Evolutionary conservation across 805 yeast genomes (phyloP), one percentile per base, ranked within the genome.

Genomic region (Hanseniaspora lachancei): DNA sequence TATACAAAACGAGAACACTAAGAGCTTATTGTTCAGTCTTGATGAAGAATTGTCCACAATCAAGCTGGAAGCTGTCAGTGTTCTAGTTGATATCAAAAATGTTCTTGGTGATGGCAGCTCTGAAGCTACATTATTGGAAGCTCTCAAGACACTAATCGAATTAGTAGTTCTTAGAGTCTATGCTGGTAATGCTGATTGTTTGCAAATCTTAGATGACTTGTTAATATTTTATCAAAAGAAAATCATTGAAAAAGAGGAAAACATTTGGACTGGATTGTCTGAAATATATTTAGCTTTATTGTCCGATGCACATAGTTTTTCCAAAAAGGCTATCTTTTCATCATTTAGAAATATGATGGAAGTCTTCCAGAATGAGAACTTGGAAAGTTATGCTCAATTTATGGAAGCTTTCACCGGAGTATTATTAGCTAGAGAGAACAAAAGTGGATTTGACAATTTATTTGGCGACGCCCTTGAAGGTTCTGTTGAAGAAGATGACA

Each of bases 61-160:
- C 23, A 78, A 76, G 60, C 62, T 67, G 1, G 76, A 77, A 54
- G 76, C 84, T 3, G 64, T 79, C 41, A 70, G 71, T 16, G 69
- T 77, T 2, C 70, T 88, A 49, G 70, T 70, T 20, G 69, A 72
- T 52, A 73, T 80, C 23, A 44, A 44, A 49, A 32, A 43, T 16
- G 18, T 32, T 21, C 6, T 41, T 3, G 9, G 12, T 2, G 47
- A 38, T 13, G 42, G 4, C 2, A 9, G 24, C 20, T 27, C 48
- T 9, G 21, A 29, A 38, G 66, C 68, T 58, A 64, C 59, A 36
- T 62, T 73, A 5, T 65, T 82, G 59, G 70, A 72, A 57, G 84
- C 88, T 44, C 83, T 91, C 63, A 95, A 88, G 66, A 70, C 86
- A 39, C 71, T 91, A 47, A 78, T 86, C 57, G 83, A 96, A 0